Base-by-base conservation (phyloP, 1,284 basidiomycete species). In the Amylostereum chailletii region DNA sequence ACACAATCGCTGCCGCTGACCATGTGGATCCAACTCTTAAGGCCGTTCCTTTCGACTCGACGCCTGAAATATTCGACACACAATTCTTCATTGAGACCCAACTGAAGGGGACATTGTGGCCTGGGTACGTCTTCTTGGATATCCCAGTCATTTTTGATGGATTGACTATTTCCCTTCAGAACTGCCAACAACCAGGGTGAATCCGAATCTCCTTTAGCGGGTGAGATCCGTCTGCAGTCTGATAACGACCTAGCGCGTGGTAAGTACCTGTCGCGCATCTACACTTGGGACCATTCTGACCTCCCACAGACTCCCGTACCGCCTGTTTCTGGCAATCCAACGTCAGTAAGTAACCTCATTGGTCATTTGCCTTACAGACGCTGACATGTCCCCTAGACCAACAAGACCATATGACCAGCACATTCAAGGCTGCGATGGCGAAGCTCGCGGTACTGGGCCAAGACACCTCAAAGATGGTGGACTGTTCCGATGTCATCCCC, bases 171-270 rank as follows among this genome's bases (percentile, higher is more conserved):
- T 19, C 19, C 19, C 19, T 19, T 19, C 19, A 62, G 68, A 26
- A 66, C 59, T 27, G 65, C 60, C 11, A 61, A 61, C 3, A 65
- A 65, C 51, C 57, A 59, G 45, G 68, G 67, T 6, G 68, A 71
- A 48, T 65, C 64, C 8, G 46, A 62, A 51, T 68, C 68, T 7
- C 64, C 69, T n/a, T 54, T 70, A 19, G 47, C 36, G 8, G 68
- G 69, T 34, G 69, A 69, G 51, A 58, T 72, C 19, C 67, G 71
- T 46, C 62, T 72, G 26, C 65, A 67, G 49, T 71, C 68, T n/a
- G 71, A 72, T 60, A 60, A 56, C 31, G 58, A 57, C 43, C 60
- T 66, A 48, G 42, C 53, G 30, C 45, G 50, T 48, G 64, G 65
- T 49, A 49, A 59, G 3, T 58, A 63, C 41, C 69, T 67, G 36